Base-by-base conservation (phyloP, 768 basidiomycete genomes). In the Tylopilus vinaceipallidus region DNA sequence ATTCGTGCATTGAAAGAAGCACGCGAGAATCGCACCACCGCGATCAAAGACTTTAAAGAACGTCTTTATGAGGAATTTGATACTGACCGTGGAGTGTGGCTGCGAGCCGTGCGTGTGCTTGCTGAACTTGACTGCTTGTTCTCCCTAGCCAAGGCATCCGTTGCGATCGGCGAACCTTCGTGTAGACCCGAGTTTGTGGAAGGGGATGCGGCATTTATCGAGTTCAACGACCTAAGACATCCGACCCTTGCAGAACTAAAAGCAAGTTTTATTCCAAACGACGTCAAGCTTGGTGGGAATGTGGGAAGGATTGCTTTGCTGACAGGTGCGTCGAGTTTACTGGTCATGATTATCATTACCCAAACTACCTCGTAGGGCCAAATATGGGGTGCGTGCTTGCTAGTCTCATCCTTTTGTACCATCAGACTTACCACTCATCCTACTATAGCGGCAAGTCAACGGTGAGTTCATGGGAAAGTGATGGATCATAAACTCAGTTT, bases 121-220 rank as follows among this genome's bases (percentile, higher is more conserved):
- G 88, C 97, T 7, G 95, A 99, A 71, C 76, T 99, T n/a, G 97
- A 99, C 67, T 99, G 97, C 67, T 72, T 99, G 19, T 83, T 95
- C 66, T 91, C 91, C 57, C 71, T 98, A 40, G 89, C 95, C 5
- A 95, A 91, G 67, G 80, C 92, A 1, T 97, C 94, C 2, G 66
- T 71, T n/a, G 88, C 90, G 9, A 78, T 99, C 35, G 95, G 93
- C 37, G 92, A 97, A 67, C 97, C 97, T 3, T 78, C 82, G n/a
- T 98, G 97, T 62, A 74, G 97, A 52, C 97, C 97, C 1, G 82
- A 86, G 59, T 84, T 99, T 49, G 78, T 95, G 16, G 88, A 92
- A 49, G 84, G 76, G 13, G 84, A 91, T 50, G 72, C 78, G 11
- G 91, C 94, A 1, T 85, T 84, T 56, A 62, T 98, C 33, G 88